These are phyloP conservation scores for Dittrichia graveolens DNA, from an alignment of 129 eudicot species.

Conservation along the genomic window DNA sequence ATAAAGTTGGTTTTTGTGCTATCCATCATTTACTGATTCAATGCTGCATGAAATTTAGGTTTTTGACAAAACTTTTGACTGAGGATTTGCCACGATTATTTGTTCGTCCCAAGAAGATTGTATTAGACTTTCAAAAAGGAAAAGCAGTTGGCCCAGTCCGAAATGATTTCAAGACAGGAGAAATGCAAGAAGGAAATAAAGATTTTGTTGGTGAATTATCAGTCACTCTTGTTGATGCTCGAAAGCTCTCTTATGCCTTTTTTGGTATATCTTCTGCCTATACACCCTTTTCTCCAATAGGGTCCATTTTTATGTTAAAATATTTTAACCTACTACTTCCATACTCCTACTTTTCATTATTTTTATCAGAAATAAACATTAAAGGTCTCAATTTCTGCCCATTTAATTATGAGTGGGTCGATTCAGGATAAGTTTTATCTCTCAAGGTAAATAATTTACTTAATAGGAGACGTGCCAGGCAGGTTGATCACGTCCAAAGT, in stretches of 20 bases:
- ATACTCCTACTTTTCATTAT: not conserved
- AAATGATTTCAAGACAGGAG: slow-evolving; percentile 69
- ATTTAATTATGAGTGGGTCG: too few relatives aligned
- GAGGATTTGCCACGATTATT: slow-evolving; percentile 93
- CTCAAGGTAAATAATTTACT: too few relatives aligned
- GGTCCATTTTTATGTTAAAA: not conserved
- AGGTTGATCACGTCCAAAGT: too few relatives aligned
- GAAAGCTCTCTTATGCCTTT: slow-evolving; percentile 73
- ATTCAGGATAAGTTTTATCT: too few relatives aligned
- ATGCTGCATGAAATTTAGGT: slow-evolving; percentile 49
- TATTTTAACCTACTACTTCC: not conserved
- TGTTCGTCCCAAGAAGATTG: slow-evolving; percentile 97
- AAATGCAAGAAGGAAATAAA: slow-evolving; percentile 80
- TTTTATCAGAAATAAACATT: not conserved
- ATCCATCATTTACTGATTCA: not conserved
- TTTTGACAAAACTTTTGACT: slow-evolving; percentile 90
- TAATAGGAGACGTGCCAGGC: too few relatives aligned
- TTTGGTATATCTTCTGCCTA: slow-evolving; percentile 47
- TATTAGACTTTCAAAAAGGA: slow-evolving; percentile 87
- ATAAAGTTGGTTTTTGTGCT: not conserved
- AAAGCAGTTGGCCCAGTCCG: slow-evolving; percentile 82
- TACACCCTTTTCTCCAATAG: not conserved
- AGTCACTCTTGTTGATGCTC: slow-evolving; percentile 95
- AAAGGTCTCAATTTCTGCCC: too few relatives aligned
- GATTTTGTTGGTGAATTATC: slow-evolving; percentile 93